phyloP scores from a whole-genome alignment of 371 early-diverging fungal species.

The Mucor piriformis region DNA sequence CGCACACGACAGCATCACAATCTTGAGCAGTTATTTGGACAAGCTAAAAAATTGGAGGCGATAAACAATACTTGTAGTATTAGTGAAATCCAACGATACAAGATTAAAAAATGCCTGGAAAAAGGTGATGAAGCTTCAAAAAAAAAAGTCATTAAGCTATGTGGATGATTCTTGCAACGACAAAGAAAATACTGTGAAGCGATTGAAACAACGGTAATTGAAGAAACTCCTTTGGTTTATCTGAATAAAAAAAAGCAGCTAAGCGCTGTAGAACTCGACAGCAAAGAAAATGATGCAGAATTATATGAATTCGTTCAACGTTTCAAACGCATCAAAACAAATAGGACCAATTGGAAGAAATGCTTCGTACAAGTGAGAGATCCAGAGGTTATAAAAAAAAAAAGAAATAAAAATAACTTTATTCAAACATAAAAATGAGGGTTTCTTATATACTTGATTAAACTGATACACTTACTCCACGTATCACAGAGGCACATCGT shows the following conservation, averaged over 20 bases:
- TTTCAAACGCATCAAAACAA: conserved; percentile 17
- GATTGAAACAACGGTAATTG: conserved; percentile 18
- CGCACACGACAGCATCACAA: no score
- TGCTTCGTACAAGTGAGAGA: conserved; percentile 25
- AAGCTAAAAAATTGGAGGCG: conserved; percentile 25
- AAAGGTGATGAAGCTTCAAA: conserved; percentile 20
- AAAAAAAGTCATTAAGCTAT: conserved; percentile 26
- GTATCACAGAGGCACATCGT: not conserved
- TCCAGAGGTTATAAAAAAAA: no score
- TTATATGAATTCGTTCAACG: conserved; percentile 23
- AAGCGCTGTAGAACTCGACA: conserved; percentile 16
- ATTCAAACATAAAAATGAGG: no score
- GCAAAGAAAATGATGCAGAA: conserved; percentile 8
- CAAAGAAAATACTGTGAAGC: conserved; percentile 27
- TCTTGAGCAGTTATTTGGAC: conserved; percentile 19
- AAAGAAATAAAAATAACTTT: no score
- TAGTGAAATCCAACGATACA: conserved; percentile 21
- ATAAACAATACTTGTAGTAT: conserved; percentile 18
- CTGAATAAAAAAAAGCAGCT: conserved; percentile 15
- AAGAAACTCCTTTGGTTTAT: conserved; percentile 23
- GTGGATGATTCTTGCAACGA: conserved; percentile 21
- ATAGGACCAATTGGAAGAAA: conserved; percentile 22
- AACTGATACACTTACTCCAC: no score
- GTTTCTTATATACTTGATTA: no score
- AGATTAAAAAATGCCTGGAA: conserved; percentile 24